Percentiles rank a stretch among this genome's conserved stretches.
Evolutionary conservation across 2,329 filamentous ascomycete genomes (phyloP).

Genomic region (Epichloe bromicola): DNA sequence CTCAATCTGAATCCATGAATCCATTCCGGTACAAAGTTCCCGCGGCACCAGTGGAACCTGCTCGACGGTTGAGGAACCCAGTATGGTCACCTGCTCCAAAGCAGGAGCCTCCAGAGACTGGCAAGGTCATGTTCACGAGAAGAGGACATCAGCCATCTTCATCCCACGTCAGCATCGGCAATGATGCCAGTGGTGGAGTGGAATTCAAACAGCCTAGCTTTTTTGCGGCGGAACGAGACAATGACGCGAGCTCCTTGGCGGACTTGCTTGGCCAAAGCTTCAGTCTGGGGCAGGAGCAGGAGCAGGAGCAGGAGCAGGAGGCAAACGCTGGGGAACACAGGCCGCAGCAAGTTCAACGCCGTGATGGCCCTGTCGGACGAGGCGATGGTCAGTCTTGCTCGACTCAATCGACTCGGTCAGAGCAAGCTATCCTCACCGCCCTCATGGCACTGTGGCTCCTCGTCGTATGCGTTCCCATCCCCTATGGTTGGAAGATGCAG

Average conservation of each 20-base stretch:
- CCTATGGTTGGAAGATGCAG: conserved; percentile 16
- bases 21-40: conserved; percentile 62
- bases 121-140: conserved; percentile 38
- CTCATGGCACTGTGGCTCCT: conserved; percentile 17
- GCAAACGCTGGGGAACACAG: neutral
- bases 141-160: conserved; percentile 7
- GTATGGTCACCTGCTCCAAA: conserved; percentile 40
- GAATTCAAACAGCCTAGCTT: conserved; percentile 48
- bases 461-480: conserved; percentile 9
- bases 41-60: conserved; percentile 53
- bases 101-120: conserved; percentile 28
- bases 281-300: conserved; percentile 22
- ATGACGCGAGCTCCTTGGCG: conserved; percentile 28
- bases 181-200: conserved; percentile 14
- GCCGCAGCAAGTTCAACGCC: neutral
- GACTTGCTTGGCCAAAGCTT: conserved; percentile 33
- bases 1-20: conserved; percentile 25
- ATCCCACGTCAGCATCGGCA: conserved; percentile 4
- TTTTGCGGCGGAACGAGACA: conserved; percentile 36
- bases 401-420: neutral
- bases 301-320: conserved; percentile 10
- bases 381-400: neutral
- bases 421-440: conserved; percentile 11
- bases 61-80: conserved; percentile 48
- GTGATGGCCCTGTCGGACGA: neutral